Evolutionary conservation across 2,329 filamentous ascomycete genomes (phyloP), one percentile per base, ranked within the genome.

Genomic region (Chaetomium strumarium): DNA sequence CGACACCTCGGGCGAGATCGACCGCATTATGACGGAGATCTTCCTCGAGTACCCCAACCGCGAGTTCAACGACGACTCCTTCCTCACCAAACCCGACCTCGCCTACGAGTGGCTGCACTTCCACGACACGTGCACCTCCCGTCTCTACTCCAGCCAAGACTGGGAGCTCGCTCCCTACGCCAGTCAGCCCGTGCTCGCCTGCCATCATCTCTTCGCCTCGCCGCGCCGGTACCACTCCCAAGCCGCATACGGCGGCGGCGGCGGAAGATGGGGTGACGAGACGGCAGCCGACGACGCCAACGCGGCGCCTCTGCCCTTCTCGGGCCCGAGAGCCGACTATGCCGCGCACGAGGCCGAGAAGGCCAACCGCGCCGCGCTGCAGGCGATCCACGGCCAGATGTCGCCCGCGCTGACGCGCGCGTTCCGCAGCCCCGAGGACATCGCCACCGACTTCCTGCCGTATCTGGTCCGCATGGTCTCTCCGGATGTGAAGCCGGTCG

Each of bases 21-120:
- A 90, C 65, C 81, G 86, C 54, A 85, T 95, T 62, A 76, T 92
- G 64, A 84, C 83, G 16, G 88, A 97, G 57, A 85, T 95, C 62
- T 96, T 96, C 64, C 77, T 86, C 19, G 80, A 87, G 59, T 99
- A 96, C 67, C 90, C 92, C 0, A 83, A 82, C 39, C 88, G 90
- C 61, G 84, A 90, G 17, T 99, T 87, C 70, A 95, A 96, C 71
- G 93, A 99, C 67, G 93, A 99, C 68, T 86, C 85, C 1, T 86
- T 89, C 60, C 82, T 99, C 31, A 88, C 85, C 33, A 99, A 99
- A 66, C 95, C 95, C 0, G 84, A 86, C 59, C 74, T 80, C 67
- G 89, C 89, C 0, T 95, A 96, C 68, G 92, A 96, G 64, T 99
- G 93, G 93, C 80, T 99, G 51, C 78, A 95, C 67, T 97, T 99